phyloP scores from a whole-genome alignment of 805 yeast species.

The Candida glaebosa region DNA sequence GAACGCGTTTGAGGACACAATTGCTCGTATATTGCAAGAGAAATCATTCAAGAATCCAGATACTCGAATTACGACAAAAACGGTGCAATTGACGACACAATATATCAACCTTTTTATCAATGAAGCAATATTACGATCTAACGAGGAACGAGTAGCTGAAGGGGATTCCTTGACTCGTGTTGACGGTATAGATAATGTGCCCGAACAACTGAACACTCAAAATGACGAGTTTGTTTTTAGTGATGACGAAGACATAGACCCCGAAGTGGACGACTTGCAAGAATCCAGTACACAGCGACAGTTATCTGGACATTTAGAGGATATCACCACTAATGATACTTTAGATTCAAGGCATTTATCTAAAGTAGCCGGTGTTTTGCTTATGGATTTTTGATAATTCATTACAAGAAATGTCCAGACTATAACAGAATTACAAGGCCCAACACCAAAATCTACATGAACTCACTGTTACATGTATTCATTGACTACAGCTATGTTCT shows the following conservation, averaged over 20 bases:
- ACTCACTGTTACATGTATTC: too few species aligned
- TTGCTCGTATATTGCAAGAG: conserved; percentile 51
- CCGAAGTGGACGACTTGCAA: conserved; percentile 9
- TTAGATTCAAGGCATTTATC: conserved; percentile 54
- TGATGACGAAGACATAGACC: conserved; percentile 15
- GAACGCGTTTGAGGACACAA: conserved; percentile 22
- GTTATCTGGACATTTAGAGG: conserved; percentile 10
- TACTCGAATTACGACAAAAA: conserved; percentile 46
- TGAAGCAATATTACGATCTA: conserved; percentile 58
- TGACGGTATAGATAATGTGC: conserved; percentile 32
- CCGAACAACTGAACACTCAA: conserved; percentile 9
- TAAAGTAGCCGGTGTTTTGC: conserved; percentile 53
- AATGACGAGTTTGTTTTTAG: conserved; percentile 13
- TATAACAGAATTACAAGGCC: too few species aligned
- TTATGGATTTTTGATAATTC: conserved; percentile 47
- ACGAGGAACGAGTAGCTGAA: conserved; percentile 44
- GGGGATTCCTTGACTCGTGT: conserved; percentile 20
- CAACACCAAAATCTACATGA: too few species aligned
- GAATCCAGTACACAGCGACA: conserved; percentile 19
- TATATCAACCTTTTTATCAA: conserved; percentile 53
- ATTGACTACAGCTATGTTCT: too few species aligned
- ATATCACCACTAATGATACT: conserved; percentile 22
- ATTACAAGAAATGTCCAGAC: not conserved
- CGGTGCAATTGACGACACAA: conserved; percentile 50
- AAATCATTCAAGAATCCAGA: conserved; percentile 44